phyloP scores from a whole-genome alignment of 352 stramenopile species.

The Elongisporangium senticosum region DNA sequence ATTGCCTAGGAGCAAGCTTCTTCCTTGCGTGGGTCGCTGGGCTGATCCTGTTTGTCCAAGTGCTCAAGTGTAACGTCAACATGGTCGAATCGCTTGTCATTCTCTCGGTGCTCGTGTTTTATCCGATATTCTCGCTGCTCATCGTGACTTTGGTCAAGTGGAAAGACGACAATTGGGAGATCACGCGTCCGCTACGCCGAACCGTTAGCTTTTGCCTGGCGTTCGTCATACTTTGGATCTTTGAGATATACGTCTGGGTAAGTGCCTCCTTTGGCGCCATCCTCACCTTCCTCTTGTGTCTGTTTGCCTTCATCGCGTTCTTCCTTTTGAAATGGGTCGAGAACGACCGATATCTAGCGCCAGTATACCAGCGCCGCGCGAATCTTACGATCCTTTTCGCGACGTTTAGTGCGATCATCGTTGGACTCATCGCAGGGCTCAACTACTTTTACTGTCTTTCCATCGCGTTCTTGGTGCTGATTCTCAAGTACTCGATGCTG shows the following conservation, averaged over 20 bases:
- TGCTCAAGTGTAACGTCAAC: constrained; percentile 57
- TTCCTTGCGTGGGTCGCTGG: constrained; percentile 63
- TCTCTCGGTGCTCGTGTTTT: constrained; percentile 71
- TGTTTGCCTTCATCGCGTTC: constrained; percentile 71
- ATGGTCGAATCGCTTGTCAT: constrained; percentile 68
- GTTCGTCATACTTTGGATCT: constrained; percentile 51
- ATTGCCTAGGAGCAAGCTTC: constrained; percentile 41
- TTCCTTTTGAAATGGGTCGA: constrained; percentile 82
- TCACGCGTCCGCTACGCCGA: constrained; percentile 41
- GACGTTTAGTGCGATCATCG: constrained; percentile 32
- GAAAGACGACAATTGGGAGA: constrained; percentile 64
- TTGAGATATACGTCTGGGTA: constrained; percentile 74
- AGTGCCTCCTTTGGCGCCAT: constrained; percentile 44
- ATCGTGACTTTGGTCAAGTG: constrained; percentile 70
- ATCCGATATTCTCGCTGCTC: constrained; percentile 72
- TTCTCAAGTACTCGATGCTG: constrained; percentile 70
- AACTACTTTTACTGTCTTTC: constrained; percentile 84
- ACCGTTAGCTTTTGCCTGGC: constrained; percentile 24
- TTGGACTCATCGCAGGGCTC: constrained; percentile 40
- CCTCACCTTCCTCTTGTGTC: constrained; percentile 47
- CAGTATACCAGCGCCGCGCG: constrained; percentile 46
- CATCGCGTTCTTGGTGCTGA: constrained; percentile 76
- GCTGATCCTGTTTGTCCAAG: constrained; percentile 64
- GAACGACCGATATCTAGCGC: constrained; percentile 78
- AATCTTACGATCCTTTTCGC: constrained; percentile 30